Base-by-base conservation (phyloP, 2,329 filamentous ascomycete genomes). In the Fusarium clavum region DNA sequence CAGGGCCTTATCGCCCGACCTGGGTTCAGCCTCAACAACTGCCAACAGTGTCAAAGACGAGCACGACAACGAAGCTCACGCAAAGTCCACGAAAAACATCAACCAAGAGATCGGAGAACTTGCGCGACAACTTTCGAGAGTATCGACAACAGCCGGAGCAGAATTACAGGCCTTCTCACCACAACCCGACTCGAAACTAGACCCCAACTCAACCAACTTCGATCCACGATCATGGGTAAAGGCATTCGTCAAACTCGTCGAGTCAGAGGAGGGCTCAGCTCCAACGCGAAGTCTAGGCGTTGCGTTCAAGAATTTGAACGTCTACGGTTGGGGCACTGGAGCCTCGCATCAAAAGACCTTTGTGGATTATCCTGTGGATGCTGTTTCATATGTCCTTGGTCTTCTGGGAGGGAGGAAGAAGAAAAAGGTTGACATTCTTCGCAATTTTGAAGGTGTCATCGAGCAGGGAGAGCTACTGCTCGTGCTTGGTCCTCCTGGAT, bases 401-500 rank as follows among this genome's bases (percentile, higher is more conserved):
- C 25, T 73, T 12, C 6, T 73, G 1, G 47, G 49, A 0, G 32
- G 48, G 3, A 48, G 46, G 0, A 65, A 69, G 18, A 69, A 64
- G 47, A 53, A 47, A 3, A 49, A 65, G 1, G 71, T 78, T 3
- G 74, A 76, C 20, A 78, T 78, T 9, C 47, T 78, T 6, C 67
- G 64, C 2, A 51, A 73, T 8, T 78, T 78, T 8, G 76, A 78
- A n/a, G 77, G 77, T 14, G 52, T 78, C 3, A 38, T 78, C 6
- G 75, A 78, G 1, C 51, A 77, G 6, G 77, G 77, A 0, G 76
- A 78, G 47, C 27, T 78, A 49, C n/a, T 78, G 0, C 64, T 78
- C 2, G 77, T 78, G 1, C 67, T 91, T 8, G 89, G 89, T 12
- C 84, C 86, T 34, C 88, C 87, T 7, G 81, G 81, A 2, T 77